These are phyloP conservation scores for Trichodelitschia bisporula DNA, from an alignment of 495 filamentous ascomycete genomes.

Conservation along the genomic window DNA sequence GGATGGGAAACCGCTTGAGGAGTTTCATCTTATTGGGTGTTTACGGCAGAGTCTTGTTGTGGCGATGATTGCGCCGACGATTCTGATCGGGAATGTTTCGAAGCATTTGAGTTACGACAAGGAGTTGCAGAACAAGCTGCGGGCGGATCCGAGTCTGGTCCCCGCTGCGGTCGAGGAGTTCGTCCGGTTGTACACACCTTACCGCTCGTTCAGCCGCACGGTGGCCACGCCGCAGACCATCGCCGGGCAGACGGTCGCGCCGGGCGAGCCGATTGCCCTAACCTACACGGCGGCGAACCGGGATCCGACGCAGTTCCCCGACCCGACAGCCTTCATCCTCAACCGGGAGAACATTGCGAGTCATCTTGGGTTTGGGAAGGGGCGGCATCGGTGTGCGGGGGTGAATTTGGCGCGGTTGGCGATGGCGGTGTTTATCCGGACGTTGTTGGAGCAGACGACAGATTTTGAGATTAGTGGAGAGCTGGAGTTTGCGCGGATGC, in stretches of 20 bases:
- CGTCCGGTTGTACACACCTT: slow-evolving; percentile 3
- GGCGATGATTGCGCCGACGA: slow-evolving; percentile 3
- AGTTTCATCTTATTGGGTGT: slow-evolving; percentile 2
- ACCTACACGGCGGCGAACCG: slow-evolving; percentile 4
- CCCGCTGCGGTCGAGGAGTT: slow-evolving; percentile 3
- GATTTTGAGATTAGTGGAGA: slow-evolving; percentile 2
- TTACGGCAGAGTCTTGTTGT: slow-evolving; percentile 3
- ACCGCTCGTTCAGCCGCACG: slow-evolving; percentile 3
- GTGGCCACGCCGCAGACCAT: not conserved
- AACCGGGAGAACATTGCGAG: slow-evolving; percentile 3
- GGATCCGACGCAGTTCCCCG: slow-evolving; percentile 2
- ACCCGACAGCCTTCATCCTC: slow-evolving; percentile 4
- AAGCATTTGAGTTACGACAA: slow-evolving; percentile 2
- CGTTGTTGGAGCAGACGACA: slow-evolving; percentile 1
- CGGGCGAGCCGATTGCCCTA: slow-evolving; percentile 2
- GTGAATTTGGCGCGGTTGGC: slow-evolving; percentile 5
- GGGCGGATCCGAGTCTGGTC: slow-evolving; percentile 1
- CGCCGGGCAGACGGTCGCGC: slow-evolving; percentile 2
- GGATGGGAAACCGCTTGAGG: slow-evolving; percentile 2
- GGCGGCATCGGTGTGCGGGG: slow-evolving; percentile 6
- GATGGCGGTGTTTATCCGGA: slow-evolving; percentile 1
- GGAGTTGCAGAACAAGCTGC: slow-evolving; percentile 2
- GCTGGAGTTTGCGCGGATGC: slow-evolving; percentile 6
- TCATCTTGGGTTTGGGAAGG: slow-evolving; percentile 5
- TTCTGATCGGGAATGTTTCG: slow-evolving; percentile 2